Base-by-base conservation (phyloP, 257 asterid species). In the Solanum bulbocastanum region DNA sequence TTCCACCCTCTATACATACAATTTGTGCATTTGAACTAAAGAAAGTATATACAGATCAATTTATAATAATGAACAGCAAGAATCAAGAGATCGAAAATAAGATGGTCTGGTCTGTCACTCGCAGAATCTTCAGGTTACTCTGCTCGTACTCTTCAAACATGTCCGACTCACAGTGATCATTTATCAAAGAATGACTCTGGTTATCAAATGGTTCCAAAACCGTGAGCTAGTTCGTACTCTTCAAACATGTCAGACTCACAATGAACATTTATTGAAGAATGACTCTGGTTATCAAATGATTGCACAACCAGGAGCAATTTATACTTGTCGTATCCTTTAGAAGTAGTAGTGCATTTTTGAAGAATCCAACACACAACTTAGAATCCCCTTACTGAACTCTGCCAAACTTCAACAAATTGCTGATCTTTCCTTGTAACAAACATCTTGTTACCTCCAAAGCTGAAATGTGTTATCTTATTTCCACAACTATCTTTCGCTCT, bases 361-460 rank as follows among this genome's bases (percentile, higher is more conserved):
- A 35, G 27, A 5, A 35, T 73, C 27, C 12, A 7, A 33, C 8
- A 33, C 39, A 30, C 14, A 66, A 87, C 86, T 87, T 74, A 93
- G 76, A 86, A 88, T 23, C 92, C 91, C 87, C 89, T 89, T 39
- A 52, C 87, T 1, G 95, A 94, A 89, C 92, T 92, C 94, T 90
- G 91, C 94, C 99, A 96, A 91, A 96, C 98, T 88, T 96, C 98
- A 66, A 96, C 91, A 79, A 86, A 89, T 52, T 93, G 98, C 46
- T 94, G 94, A 84, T 94, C 98, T 81, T 94, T 95, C 88, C 98
- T 89, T 1, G 98, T 91, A 32, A 95, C 90, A 62, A 94, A 96
- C 99, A 96, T 95, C 87, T 93, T 95, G 88, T 91, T 94, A 87
- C 99, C 99, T 37, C 98, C 99, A 88, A 95, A 96, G 60, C 88